Evolutionary conservation across 2,329 filamentous ascomycete genomes (phyloP), one percentile per base, ranked within the genome.

Genomic region (Alternaria brassicicola): DNA sequence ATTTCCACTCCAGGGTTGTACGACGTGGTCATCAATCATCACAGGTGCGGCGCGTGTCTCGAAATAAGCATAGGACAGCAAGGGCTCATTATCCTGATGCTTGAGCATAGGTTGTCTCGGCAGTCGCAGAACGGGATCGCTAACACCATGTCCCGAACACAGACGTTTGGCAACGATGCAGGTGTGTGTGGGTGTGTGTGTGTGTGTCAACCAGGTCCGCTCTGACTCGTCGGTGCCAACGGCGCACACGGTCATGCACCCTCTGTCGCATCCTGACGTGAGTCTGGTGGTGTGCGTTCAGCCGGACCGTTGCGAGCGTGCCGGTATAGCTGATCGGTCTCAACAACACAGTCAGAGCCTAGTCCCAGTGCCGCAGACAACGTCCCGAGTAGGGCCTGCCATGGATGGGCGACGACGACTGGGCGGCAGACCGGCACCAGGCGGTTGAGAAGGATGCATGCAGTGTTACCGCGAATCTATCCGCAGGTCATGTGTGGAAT

Each of bases 1-100:
- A 73, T 64, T 26, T 61, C 52, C 55, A 51, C 36, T 42, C 41
- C 30, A 43, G 25, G 42, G 65, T 73, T 55, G 52, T 65, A 74
- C 70, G 45, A 55, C 71, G 71, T 47, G 38, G 55, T 61, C 56
- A 50, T 56, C 30, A 41, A 47, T 33, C 43, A 47, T 47, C 30
- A 25, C 43, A 51, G 12, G 8, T 19, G 53, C 57, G 39, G 52
- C 60, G 55, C 52, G n/a, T 35, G 56, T 47, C 46, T 47, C 47
- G 35, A 17, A 55, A 53, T 36, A 58, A 53, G 46, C 57, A 43
- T 59, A 47, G 47, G 33, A 38, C 39, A 55, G 59, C 48, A 39
- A 55, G n/a, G 50, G 51, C 59, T 62, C 39, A 50, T 45, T 53
- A 53, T 60, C 41, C 51, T 31, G 21, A 53, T 56, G 54, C 33